A percentile compares a stretch with the other conserved stretches of the same genome.
Evolutionary conservation across 768 basidiomycete species (phyloP).

Genomic region (Boletus fagicola): DNA sequence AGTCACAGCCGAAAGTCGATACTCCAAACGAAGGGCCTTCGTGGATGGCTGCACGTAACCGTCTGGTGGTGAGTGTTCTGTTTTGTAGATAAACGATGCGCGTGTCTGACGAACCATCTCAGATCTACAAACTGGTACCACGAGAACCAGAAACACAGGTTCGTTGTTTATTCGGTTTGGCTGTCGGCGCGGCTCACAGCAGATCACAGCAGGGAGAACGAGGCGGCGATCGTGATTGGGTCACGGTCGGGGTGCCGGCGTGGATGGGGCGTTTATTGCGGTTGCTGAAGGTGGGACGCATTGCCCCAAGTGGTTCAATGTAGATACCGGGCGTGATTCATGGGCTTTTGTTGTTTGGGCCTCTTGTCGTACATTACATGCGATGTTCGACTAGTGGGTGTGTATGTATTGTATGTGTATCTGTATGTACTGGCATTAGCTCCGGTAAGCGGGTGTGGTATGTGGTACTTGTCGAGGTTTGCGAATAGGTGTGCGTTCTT

Average conservation of each 20-base stretch:
- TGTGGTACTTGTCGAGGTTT: no score
- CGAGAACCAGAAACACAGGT: no score
- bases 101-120: neutral
- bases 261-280: neutral
- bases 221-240: no score
- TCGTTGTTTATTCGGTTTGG: no score
- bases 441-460: no score
- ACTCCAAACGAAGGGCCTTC: neutral
- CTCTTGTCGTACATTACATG: neutral
- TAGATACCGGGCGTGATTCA: neutral
- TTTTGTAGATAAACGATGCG: neutral
- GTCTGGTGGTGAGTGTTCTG: neutral
- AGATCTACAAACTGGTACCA: neutral
- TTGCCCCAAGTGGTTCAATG: no score
- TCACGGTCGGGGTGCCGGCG: neutral
- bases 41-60: neutral
- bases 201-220: no score
- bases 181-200: no score
- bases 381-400: no score
- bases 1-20: neutral
- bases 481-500: no score
- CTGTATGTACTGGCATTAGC: no score
- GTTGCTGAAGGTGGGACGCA: neutral
- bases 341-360: neutral
- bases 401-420: no score